Conservation (phyloP, 1,284 basidiomycete species). For the Cryptococcus sp. region DNA sequence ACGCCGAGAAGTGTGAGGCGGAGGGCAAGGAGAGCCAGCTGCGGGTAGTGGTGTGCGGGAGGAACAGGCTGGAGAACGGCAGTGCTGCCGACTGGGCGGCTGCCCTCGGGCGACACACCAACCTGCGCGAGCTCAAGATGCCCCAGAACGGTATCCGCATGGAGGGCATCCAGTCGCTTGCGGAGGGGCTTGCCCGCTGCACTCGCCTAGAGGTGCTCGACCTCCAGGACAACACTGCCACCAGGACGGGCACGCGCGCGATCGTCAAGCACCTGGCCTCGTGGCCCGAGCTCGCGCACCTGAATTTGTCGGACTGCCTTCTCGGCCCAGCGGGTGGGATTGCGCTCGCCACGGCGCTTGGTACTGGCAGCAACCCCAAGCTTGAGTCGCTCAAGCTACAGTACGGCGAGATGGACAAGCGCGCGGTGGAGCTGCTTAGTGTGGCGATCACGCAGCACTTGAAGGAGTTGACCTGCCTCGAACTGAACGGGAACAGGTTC, state of each 20-base stretch:
- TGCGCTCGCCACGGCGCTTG: constrained; percentile 60
- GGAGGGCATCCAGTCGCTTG: constrained; percentile 83
- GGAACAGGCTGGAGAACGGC: constrained; percentile 91
- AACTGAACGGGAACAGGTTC: constrained; percentile 83
- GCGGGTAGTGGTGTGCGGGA: constrained; percentile 81
- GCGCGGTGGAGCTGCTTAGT: constrained; percentile 66
- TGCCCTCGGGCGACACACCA: constrained; percentile 78
- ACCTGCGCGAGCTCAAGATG: constrained; percentile 79
- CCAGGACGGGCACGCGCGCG: constrained; percentile 65
- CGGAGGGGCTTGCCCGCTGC: constrained; percentile 69
- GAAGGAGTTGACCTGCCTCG: constrained; percentile 61
- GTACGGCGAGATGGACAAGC: constrained; percentile 80
- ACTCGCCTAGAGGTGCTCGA: constrained; percentile 72
- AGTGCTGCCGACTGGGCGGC: constrained; percentile 78
- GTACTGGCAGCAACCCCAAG: constrained; percentile 64
- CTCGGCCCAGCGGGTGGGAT: constrained; percentile 64
- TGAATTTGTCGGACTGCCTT: constrained; percentile 92
- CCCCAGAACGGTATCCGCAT: constrained; percentile 96
- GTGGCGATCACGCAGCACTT: constrained; percentile 63
- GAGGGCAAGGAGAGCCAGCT: constrained; percentile 68
- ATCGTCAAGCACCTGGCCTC: constrained; percentile 67
- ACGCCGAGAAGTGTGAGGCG: constrained; percentile 66
- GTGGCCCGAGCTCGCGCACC: constrained; percentile 69
- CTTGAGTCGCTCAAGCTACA: constrained; percentile 75
- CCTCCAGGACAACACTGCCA: constrained; percentile 94